Conservation (phyloP, 495 filamentous ascomycete genomes). For the Poronia punctata region DNA sequence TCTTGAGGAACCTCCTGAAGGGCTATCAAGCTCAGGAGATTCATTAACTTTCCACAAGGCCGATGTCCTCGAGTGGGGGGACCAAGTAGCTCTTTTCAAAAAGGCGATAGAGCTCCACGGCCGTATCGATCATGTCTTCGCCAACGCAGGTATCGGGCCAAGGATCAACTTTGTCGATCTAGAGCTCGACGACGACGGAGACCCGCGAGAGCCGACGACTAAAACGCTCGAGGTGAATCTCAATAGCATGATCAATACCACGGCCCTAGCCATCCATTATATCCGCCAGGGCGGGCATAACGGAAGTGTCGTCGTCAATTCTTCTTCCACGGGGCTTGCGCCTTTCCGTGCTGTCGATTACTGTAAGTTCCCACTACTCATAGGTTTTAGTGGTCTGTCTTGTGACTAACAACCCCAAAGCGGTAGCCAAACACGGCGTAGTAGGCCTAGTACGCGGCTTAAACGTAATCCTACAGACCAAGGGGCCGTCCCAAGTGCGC, state of each 20-base stretch:
- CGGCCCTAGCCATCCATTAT: conserved; percentile 31
- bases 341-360: conserved; percentile 33
- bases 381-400: not conserved
- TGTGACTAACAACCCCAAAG: conserved; percentile 6
- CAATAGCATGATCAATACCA: conserved; percentile 34
- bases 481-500: conserved; percentile 19
- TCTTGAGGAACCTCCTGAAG: conserved; percentile 24
- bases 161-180: conserved; percentile 33
- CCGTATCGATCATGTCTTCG: conserved; percentile 45
- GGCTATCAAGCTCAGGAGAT: conserved; percentile 5
- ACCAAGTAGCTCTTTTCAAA: conserved; percentile 34
- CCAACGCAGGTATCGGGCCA: conserved; percentile 41
- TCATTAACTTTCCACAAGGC: conserved; percentile 28
- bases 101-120: conserved; percentile 30
- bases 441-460: conserved; percentile 30
- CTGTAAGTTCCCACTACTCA: conserved; percentile 6
- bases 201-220: conserved; percentile 34
- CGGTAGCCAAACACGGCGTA: conserved; percentile 27
- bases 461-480: conserved; percentile 7
- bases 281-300: conserved; percentile 29
- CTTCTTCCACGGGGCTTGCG: conserved; percentile 34
- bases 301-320: conserved; percentile 33
- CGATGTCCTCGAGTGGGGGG: conserved; percentile 38
- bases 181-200: conserved; percentile 32
- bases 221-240: conserved; percentile 39